Evolutionary conservation across 257 asterid species (phyloP).

Genomic region (Eucommia ulmoides): DNA sequence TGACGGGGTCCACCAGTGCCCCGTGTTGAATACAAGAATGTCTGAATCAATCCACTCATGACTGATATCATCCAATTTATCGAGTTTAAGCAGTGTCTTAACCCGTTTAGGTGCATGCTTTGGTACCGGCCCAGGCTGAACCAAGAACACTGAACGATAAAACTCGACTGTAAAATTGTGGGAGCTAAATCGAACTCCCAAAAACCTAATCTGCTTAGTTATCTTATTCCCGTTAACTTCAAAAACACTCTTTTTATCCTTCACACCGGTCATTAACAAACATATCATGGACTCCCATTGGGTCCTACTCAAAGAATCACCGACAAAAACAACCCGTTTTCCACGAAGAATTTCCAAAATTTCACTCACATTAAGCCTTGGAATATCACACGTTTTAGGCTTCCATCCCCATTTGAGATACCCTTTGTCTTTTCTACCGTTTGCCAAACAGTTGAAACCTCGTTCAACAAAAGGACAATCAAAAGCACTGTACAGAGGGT

Average conservation of each 20-base stretch:
- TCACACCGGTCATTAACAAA: constrained; percentile 71
- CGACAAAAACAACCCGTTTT: constrained; percentile 78
- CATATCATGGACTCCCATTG: constrained; percentile 97
- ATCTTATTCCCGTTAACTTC: constrained; percentile 72
- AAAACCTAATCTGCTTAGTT: constrained; percentile 65
- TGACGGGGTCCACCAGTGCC: constrained; percentile 89
- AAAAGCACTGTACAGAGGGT: constrained; percentile 74
- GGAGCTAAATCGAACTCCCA: constrained; percentile 47
- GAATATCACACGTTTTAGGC: constrained; percentile 58
- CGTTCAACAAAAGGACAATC: constrained; percentile 64
- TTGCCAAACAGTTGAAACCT: constrained; percentile 76
- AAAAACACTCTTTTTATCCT: constrained; percentile 60
- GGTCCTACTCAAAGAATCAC: constrained; percentile 84
- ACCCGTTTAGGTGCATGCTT: constrained; percentile 81
- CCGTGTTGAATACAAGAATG: constrained; percentile 70
- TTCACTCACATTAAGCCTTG: constrained; percentile 38
- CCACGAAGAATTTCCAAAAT: constrained; percentile 67
- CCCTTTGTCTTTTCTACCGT: constrained; percentile 64
- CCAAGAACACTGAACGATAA: constrained; percentile 77
- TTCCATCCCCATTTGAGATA: constrained; percentile 88
- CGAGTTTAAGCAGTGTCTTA: constrained; percentile 46
- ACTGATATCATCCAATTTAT: constrained; percentile 59
- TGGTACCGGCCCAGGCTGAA: constrained; percentile 57
- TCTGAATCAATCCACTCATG: constrained; percentile 79
- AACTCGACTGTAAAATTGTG: constrained; percentile 57